phyloP scores from a whole-genome alignment of 306 rosid species.

The Medicago lupulina region DNA sequence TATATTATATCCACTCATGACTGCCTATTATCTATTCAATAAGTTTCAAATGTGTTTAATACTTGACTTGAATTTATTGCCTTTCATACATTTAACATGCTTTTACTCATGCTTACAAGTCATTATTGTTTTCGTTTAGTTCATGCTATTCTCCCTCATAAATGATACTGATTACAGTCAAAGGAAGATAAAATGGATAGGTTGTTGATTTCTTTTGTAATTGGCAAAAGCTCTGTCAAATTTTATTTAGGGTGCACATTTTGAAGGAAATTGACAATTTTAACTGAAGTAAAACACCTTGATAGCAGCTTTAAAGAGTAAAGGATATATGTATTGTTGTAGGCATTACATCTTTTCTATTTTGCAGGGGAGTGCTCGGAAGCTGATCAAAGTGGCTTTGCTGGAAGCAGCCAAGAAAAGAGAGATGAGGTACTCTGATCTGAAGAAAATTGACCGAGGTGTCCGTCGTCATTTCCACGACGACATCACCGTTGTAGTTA shows the following conservation, averaged over 20 bases:
- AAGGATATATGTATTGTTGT: conserved; percentile 17
- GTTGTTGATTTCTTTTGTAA: conserved; percentile 14
- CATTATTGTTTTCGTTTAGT: conserved; percentile 22
- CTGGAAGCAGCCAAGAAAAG: conserved; percentile 92
- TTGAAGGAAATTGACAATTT: no score
- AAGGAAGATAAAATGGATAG: neutral
- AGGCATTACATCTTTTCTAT: conserved; percentile 32
- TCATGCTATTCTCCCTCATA: conserved; percentile 31
- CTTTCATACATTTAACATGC: neutral
- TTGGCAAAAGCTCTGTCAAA: conserved; percentile 10
- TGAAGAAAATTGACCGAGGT: conserved; percentile 87
- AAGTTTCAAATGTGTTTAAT: conserved; percentile 28
- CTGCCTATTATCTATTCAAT: conserved; percentile 6
- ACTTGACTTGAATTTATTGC: conserved; percentile 21
- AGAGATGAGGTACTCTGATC: conserved; percentile 93
- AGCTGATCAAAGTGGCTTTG: conserved; percentile 76
- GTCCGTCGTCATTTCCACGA: conserved; percentile 95
- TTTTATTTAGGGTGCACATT: conserved; percentile 11
- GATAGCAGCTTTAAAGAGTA: conserved; percentile 19
- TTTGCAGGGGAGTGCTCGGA: conserved; percentile 85
- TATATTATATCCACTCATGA: conserved; percentile 13
- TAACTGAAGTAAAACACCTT: no score
- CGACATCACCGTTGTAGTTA: conserved; percentile 79
- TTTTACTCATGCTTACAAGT: conserved; percentile 26
- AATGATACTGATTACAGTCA: conserved; percentile 5